phyloP scores from a whole-genome alignment of 352 stramenopile species.

The Phytophthora uliginosa region DNA sequence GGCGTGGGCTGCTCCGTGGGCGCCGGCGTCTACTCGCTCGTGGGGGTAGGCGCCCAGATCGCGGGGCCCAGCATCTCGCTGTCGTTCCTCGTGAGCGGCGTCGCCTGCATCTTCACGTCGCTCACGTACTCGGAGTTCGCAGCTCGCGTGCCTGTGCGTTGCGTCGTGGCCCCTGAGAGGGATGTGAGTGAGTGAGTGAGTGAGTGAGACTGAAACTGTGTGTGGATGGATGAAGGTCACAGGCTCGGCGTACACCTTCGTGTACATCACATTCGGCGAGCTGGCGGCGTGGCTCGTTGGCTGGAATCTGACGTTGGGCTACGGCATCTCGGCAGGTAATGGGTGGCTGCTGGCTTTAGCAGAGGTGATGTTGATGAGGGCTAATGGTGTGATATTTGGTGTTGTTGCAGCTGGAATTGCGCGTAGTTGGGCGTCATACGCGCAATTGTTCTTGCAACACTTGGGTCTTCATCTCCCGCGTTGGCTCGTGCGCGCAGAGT shows the following conservation, averaged over 20 bases:
- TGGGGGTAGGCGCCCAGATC: conserved; percentile 87
- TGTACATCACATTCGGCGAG: conserved; percentile 90
- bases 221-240: conserved; percentile 63
- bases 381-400: not conserved
- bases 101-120: conserved; percentile 93
- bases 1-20: conserved; percentile 93
- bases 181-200: not conserved
- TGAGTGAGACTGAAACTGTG: conserved; percentile 8
- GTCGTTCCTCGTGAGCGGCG: conserved; percentile 90
- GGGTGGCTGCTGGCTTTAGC: not conserved
- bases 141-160: conserved; percentile 79
- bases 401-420: conserved; percentile 83
- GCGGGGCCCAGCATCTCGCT: conserved; percentile 91
- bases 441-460: conserved; percentile 83
- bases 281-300: conserved; percentile 92
- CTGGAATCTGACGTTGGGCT: conserved; percentile 95
- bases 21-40: conserved; percentile 94
- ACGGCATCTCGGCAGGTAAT: conserved; percentile 91
- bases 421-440: conserved; percentile 92
- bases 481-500: conserved; percentile 68
- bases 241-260: conserved; percentile 92
- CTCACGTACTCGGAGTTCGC: conserved; percentile 94
- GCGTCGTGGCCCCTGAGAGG: not conserved
- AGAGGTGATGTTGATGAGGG: not conserved
- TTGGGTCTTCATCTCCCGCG: conserved; percentile 70